Base-by-base conservation (phyloP, 2,329 filamentous ascomycete species). In the Stachybotrys chartarum region DNA sequence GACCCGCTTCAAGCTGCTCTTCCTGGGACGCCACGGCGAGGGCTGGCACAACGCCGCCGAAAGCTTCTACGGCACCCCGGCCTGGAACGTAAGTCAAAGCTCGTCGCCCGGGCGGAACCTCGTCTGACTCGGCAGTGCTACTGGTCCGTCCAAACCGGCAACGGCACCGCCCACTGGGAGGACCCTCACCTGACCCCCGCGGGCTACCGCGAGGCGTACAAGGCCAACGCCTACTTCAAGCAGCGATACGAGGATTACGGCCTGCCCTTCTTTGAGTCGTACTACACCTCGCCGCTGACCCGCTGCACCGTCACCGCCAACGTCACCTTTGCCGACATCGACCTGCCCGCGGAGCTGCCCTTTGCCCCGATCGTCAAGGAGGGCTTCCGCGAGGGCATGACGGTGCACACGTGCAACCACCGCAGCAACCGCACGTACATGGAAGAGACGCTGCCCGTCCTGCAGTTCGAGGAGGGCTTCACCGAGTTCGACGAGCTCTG, bases 11-110 rank as follows among this genome's bases (percentile, higher is more conserved):
- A 86, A 87, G 63, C 75, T 91, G 10, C 66, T 90, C 32, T 85
- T 85, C 68, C 75, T 88, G 67, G 86, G 82, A 3, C 82, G 87
- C 45, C 87, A 90, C 64, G 87, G 87, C 24, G 80, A 90, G 68
- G 87, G 87, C 12, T 82, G 73, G 61, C 81, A 84, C 59, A 85
- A 84, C 59, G 77, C 76, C 7, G 86, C 85, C 14, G 83, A 88
- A 68, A 73, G 75, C 31, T 86, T 77, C 66, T 89, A 87, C 61
- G 85, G 85, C 50, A 88, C 85, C 0, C 79, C 82, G 1, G 82
- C 81, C 3, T 89, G 86, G 86, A 85, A 89, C 65, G 82, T 81
- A 67, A 62, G 80, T 72, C 35, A 42, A 42, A 16, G 30, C 30
- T 50, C 16, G 12, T 24, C 30, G 14, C 30, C 11, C 24, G 18